Base-by-base conservation (phyloP, 1,284 basidiomycete genomes). In the Bjerkandera adusta region DNA sequence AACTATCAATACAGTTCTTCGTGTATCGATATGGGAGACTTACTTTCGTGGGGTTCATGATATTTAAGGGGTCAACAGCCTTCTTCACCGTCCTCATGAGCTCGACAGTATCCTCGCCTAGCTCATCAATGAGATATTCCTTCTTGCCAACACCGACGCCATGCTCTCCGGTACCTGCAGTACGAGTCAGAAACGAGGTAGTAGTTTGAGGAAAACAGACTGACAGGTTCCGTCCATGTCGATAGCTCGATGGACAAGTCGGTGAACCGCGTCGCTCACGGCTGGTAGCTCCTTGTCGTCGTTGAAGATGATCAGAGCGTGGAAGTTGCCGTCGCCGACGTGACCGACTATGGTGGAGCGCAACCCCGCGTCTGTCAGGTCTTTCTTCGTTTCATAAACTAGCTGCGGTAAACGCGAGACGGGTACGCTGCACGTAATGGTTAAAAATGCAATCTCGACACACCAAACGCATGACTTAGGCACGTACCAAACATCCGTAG, bases 21-120 rank as follows among this genome's bases (percentile, higher is more conserved):
- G 13, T 15, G 24, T n/a, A 43, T n/a, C 25, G 30, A 24, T 33
- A 22, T 22, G 18, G 36, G n/a, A 26, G 11, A 41, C 61, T 51
- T 48, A 79, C 84, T 74, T 92, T 92, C 29, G 85, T 86, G 1
- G 90, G 90, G 62, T 93, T 93, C 67, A 92, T 74, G 50, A 94
- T 72, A 55, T 85, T 79, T 37, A 80, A 57, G 3, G 90, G 89
- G 64, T 92, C 90, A 20, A 93, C 71, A 2, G 81, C 75, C 32
- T 67, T 68, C 66, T 93, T 95, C 53, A 93, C 75, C 5, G 73
- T 78, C 65, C 79, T 80, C 91, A 94, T 92, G 15, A 93, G 68
- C 40, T 80, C 77, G 12, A 93, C 83, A 0, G 90, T 92, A 3
- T 80, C 81, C 45, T 73, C 70, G 1, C 91, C 91, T 4, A 95